These are phyloP conservation scores for Neotropicomus parvogracilis DNA, from an alignment of 1,284 basidiomycete genomes.

Conservation along the genomic window DNA sequence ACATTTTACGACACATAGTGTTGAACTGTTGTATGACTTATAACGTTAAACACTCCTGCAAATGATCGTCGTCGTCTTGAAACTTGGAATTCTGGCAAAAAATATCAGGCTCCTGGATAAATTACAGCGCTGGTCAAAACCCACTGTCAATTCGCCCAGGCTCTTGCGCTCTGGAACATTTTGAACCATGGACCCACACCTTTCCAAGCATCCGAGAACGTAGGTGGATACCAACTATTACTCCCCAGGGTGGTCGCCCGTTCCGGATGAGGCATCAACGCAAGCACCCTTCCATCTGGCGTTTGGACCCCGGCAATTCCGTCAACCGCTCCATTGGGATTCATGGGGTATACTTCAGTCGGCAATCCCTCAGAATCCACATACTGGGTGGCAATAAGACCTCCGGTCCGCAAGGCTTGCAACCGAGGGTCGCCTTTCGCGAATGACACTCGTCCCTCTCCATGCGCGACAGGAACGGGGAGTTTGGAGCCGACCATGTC, in stretches of 20 bases:
- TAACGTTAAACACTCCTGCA: conserved; percentile 5
- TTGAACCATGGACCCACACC: conserved; percentile 91
- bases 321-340: conserved; percentile 89
- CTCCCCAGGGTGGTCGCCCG: conserved; percentile 73
- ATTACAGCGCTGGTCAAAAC: background rate
- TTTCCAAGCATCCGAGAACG: conserved; percentile 55
- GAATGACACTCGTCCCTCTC: conserved; percentile 88
- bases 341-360: conserved; percentile 83
- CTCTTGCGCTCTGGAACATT: conserved; percentile 89
- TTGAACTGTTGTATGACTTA: conserved; percentile 6
- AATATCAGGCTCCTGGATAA: background rate
- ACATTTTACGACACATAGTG: conserved; percentile 1
- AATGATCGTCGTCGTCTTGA: background rate
- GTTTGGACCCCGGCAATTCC: conserved; percentile 91
- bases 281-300: conserved; percentile 81
- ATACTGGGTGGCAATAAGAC: conserved; percentile 72
- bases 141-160: conserved; percentile 30
- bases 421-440: conserved; percentile 37
- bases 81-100: background rate
- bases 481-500: conserved; percentile 86
- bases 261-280: conserved; percentile 96
- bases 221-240: conserved; percentile 81
- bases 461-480: conserved; percentile 94
- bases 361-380: conserved; percentile 65
- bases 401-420: conserved; percentile 43